Evolutionary conservation across 129 eudicot species (phyloP).

Genomic region (Silybum marianum): DNA sequence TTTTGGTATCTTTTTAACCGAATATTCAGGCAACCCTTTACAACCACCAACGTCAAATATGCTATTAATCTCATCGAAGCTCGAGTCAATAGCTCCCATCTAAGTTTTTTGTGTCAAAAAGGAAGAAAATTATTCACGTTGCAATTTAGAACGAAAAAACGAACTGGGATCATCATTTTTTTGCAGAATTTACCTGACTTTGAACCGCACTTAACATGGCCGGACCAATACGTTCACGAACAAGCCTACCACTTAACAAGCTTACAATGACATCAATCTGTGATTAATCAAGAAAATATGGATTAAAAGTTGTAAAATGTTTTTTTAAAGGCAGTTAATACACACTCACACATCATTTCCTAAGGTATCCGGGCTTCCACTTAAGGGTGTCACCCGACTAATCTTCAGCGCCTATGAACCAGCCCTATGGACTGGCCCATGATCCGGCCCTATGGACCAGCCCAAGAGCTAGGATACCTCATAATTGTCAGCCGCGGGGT

Average conservation of each 20-base stretch:
- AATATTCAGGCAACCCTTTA: constrained; percentile 79
- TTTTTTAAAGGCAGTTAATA: too few relatives aligned
- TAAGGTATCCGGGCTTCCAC: too few relatives aligned
- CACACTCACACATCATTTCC: too few relatives aligned
- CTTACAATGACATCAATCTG: constrained; percentile 96
- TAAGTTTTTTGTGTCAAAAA: constrained; percentile 11
- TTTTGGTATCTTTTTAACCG: constrained; percentile 77
- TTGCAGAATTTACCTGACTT: constrained; percentile 64
- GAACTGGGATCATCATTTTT: not conserved
- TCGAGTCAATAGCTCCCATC: constrained; percentile 93
- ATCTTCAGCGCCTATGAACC: too few relatives aligned
- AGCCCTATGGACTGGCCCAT: too few relatives aligned
- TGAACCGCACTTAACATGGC: constrained; percentile 98
- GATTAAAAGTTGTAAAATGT: constrained; percentile 17
- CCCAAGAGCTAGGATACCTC: too few relatives aligned
- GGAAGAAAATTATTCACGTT: not conserved
- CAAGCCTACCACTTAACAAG: constrained; percentile 94
- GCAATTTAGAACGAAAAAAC: not conserved
- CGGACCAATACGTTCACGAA: constrained; percentile 97
- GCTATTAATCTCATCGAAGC: constrained; percentile 77
- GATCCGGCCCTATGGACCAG: too few relatives aligned
- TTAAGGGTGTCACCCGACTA: too few relatives aligned
- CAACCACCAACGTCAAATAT: constrained; percentile 73
- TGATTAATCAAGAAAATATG: constrained; percentile 5
- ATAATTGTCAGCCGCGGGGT: too few relatives aligned